A percentile compares a stretch with the other conserved stretches of the same genome.
Conservation (phyloP, 257 asterid genomes). For the Henckelia pumila region DNA sequence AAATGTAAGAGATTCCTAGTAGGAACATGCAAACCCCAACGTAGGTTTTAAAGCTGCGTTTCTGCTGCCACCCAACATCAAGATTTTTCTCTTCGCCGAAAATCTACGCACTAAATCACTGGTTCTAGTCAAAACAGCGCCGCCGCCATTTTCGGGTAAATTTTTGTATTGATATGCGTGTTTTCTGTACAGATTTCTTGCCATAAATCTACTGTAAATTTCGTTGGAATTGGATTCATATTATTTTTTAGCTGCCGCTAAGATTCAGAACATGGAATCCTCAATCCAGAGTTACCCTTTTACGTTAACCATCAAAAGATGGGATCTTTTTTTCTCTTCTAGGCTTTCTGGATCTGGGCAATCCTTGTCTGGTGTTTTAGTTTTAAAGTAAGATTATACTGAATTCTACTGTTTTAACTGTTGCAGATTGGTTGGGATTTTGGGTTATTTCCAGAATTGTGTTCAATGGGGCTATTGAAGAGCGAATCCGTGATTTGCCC, state of each 20-base stretch:
- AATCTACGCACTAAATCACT: background rate
- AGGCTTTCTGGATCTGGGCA: background rate
- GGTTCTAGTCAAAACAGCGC: background rate
- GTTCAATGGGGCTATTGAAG: conserved; percentile 28
- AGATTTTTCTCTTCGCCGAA: background rate
- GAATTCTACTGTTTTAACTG: background rate
- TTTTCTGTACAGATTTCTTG: background rate
- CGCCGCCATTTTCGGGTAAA: background rate
- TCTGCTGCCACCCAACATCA: background rate
- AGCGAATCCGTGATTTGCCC: conserved; percentile 34
- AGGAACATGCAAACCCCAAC: background rate
- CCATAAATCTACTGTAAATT: background rate
- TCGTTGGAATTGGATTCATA: background rate
- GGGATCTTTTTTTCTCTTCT: background rate
- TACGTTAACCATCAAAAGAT: background rate
- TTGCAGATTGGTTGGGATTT: background rate
- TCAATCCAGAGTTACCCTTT: background rate
- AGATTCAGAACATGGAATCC: background rate
- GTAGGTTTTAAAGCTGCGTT: background rate
- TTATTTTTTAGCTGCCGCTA: background rate
- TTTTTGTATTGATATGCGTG: too few species aligned
- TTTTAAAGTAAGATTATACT: background rate
- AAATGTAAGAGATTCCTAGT: background rate
- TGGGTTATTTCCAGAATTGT: background rate
- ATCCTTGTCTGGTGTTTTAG: background rate